Evolutionary conservation across 2,329 filamentous ascomycete species (phyloP), one percentile per base, ranked within the genome.

Genomic region (Colletotrichum noveboracense): DNA sequence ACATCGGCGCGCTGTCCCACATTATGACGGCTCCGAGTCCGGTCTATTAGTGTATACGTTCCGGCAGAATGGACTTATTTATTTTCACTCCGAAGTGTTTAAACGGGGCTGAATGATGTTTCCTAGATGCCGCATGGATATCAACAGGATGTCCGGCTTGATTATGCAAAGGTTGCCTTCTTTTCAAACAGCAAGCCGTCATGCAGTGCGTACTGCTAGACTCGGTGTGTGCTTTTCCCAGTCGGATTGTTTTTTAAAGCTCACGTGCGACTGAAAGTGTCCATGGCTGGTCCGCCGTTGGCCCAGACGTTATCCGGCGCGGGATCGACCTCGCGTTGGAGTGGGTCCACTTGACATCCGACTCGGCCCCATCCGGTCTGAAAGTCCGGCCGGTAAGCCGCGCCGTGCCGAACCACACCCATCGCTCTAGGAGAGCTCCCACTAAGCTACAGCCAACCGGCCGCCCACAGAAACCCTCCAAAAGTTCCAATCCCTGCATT

Each of bases 211-310:
- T 8, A 18, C 18, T 18, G 7, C 14, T 38, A 36, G 14, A 16
- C 1, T 36, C 1, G 14, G 7, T 36, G 0, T 7, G 1, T 16
- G 0, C 5, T 36, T 36, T 36, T 2, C 32, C 13, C 12, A 34
- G 13, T 14, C 32, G 12, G 7, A 34, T 14, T 34, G 2, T 28
- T 38, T 16, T 16, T 6, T 6, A 1, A 10, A n/a, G 2, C 0
- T 6, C 8, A 43, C n/a, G 1, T 48, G 9, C 21, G 18, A 48
- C 0, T 48, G 8, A 48, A 0, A 4, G 12, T 21, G 6, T 0
- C 10, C 10, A 6, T 3, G 3, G 43, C 18, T 21, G 10, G 43
- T 12, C 1, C 6, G n/a, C 6, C 0, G 10, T 3, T 48, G 3
- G 10, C 2, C 7, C 3, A 5, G 43, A 7, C n/a, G n/a, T 48